Base-by-base conservation (phyloP, 441 rosid genomes). In the Populus hybrid region DNA sequence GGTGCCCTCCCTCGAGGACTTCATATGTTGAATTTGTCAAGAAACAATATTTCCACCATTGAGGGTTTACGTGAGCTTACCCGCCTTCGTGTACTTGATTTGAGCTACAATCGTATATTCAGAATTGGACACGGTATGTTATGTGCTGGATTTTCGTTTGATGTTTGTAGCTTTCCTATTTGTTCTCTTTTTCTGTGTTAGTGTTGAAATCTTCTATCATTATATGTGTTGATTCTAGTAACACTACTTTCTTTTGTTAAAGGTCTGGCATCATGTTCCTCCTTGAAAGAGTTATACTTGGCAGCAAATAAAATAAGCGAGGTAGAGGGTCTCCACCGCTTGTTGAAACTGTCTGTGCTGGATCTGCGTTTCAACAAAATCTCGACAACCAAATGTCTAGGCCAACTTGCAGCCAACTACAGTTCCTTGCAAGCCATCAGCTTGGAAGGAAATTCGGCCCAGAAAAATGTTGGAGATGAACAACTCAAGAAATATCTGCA, bases 251-350 rank as follows among this genome's bases (percentile, higher is more conserved):
- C 5, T 31, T 16, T 64, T 31, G 11, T 21, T 40, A 2, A 80
- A 92, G 99, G 98, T 75, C 83, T 95, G 83, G 99, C 98, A 71
- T 95, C 98, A 24, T 94, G 97, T 83, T 92, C 97, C 71, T 89
- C 99, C 18, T 85, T 95, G 87, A 95, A 91, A 80, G 97, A 95
- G 90, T 85, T 95, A 69, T 94, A 90, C 85, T 82, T 95, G 86
- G 97, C 97, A 50, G 98, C 94, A 29, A 29, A 29, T 29, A 29
- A 29, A 29, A 29, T 29, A 75, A 88, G 97, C 3, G 98, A 94
- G 85, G 93, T 92, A 9, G 86, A 83, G 86, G 99, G 98, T 79
- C 97, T 95, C 63, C 99, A 94, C 75, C 95, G 99, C 50, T 92
- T 95, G 79, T 81, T 95, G 79, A 95, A 95, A 72, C 88, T 95